Evolutionary conservation across 2,329 filamentous ascomycete species (phyloP).

Genomic region (Aspergillus sp.): DNA sequence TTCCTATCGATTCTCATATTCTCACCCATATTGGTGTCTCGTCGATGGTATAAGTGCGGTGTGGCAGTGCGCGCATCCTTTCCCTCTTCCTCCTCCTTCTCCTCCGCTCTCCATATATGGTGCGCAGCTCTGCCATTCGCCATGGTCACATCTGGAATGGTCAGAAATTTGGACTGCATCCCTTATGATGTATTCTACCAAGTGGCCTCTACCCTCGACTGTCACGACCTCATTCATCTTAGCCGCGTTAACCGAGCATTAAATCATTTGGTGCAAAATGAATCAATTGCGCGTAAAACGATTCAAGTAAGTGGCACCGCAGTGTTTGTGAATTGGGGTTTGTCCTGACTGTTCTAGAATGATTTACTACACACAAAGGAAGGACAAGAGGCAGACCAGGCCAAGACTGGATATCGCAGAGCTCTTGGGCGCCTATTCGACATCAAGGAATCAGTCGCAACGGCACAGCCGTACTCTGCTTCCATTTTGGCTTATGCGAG

Average conservation of each 20-base stretch:
- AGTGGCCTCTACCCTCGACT: constrained; percentile 56
- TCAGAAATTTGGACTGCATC: constrained; percentile 47
- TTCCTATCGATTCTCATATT: no score
- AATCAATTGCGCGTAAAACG: constrained; percentile 58
- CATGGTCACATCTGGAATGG: neutral
- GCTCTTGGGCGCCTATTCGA: constrained; percentile 64
- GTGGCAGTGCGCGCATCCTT: neutral
- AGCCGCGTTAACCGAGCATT: constrained; percentile 57
- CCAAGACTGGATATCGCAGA: constrained; percentile 50
- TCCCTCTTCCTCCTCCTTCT: no score
- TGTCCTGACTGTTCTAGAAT: constrained; percentile 36
- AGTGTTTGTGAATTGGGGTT: constrained; percentile 6
- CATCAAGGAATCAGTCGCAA: constrained; percentile 60
- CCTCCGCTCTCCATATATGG: neutral
- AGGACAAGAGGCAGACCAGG: constrained; percentile 40
- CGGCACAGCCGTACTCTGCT: constrained; percentile 63
- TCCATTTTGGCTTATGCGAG: constrained; percentile 62
- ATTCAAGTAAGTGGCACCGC: constrained; percentile 53
- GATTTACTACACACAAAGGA: constrained; percentile 48
- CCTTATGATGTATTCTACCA: constrained; percentile 67
- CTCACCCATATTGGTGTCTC: neutral
- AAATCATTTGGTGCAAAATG: constrained; percentile 53
- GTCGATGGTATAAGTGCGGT: neutral
- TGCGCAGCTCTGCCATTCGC: neutral
- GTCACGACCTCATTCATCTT: constrained; percentile 61